phyloP scores from a whole-genome alignment of 2,329 filamentous ascomycete genomes.

The Geosmithia putterillii region DNA sequence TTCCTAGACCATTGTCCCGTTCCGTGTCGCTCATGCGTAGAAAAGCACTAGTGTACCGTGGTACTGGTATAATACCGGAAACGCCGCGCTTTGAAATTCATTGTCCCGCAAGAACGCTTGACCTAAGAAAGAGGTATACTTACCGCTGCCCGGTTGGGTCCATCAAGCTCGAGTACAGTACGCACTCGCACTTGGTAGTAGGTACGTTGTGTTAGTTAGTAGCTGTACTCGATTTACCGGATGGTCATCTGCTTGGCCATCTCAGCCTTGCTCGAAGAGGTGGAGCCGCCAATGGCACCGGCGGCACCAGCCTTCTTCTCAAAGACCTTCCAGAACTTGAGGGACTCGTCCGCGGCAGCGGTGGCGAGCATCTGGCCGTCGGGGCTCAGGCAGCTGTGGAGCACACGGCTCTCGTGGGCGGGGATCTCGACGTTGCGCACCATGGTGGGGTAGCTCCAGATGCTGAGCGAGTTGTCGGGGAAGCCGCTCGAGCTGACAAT shows the following conservation, averaged over 20 bases:
- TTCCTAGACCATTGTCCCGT: slow-evolving; percentile 9
- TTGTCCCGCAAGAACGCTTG: slow-evolving; percentile 24
- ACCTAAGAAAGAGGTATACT: slow-evolving; percentile 32
- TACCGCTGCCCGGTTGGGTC: slow-evolving; percentile 23
- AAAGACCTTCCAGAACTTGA: slow-evolving; percentile 99
- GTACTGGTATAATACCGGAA: slow-evolving; percentile 35
- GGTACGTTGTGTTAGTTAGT: slow-evolving; percentile 1
- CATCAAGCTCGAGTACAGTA: background rate
- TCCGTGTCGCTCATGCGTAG: slow-evolving; percentile 22
- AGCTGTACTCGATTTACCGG: slow-evolving; percentile 37
- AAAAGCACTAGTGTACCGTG: slow-evolving; percentile 38
- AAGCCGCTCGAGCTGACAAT: slow-evolving; percentile 96
- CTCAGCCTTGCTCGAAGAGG: slow-evolving; percentile 65
- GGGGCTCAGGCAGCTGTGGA: slow-evolving; percentile 93
- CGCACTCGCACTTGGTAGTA: too few relatives aligned
- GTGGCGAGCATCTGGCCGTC: slow-evolving; percentile 98
- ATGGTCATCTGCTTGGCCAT: slow-evolving; percentile 95
- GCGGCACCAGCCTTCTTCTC: slow-evolving; percentile 85
- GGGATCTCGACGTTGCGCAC: slow-evolving; percentile 98
- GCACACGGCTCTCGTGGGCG: slow-evolving; percentile 88
- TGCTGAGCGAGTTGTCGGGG: slow-evolving; percentile 97
- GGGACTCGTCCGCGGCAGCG: slow-evolving; percentile 85
- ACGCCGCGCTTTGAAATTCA: slow-evolving; percentile 39
- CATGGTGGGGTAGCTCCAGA: slow-evolving; percentile 96
- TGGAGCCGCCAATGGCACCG: slow-evolving; percentile 51